Evolutionary conservation across 108 stramenopile species (phyloP), one percentile per base, ranked within the genome.

Genomic region (Nannochloropsis salina): DNA sequence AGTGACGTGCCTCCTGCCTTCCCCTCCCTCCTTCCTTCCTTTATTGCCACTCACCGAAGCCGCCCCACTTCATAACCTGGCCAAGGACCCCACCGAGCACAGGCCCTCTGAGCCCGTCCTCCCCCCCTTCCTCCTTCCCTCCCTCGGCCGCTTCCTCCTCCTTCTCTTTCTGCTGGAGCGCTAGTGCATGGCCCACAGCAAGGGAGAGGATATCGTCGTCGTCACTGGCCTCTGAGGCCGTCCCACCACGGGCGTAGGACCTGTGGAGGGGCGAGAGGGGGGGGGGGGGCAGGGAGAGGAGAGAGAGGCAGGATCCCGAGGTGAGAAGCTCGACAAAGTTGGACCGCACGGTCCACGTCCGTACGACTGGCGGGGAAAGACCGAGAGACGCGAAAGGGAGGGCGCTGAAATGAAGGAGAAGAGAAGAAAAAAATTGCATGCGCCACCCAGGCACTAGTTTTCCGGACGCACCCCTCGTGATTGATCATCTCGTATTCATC

Each of bases 131-230:
- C 8, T 74, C 8, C 6, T 74, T n/a, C 61, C 20, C 8, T n/a
- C n/a, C n/a, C 61, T 74, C 61, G 20, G 61, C 61, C 61, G 15
- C 8, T n/a, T 74, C 61, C 47, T 10, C 47, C 6, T 74, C 5
- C 61, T 74, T 5, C 5, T 74, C 61, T n/a, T 74, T 74, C 61
- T 74, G 61, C 61, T 74, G 61, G 20, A 74, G 6, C 20, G 61
- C 61, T n/a, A 74, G 61, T 15, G 61, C 61, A n/a, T 74, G 61
- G 8, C 61, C 61, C 2, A 74, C 61, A 8, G 61, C 61, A 15
- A 74, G 61, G 61, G n/a, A n/a, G 61, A 74, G 61, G 20, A 74
- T 74, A n/a, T 74, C 61, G 61, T 74, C 61, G 61, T 74, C 61
- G n/a, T 74, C 2, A n/a, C 61, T n/a, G 61, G 61, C 61, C 61